Evolutionary conservation across 179 eudicot genomes (phyloP), one percentile per base, ranked within the genome.

Genomic region (Beta macrorhiza): DNA sequence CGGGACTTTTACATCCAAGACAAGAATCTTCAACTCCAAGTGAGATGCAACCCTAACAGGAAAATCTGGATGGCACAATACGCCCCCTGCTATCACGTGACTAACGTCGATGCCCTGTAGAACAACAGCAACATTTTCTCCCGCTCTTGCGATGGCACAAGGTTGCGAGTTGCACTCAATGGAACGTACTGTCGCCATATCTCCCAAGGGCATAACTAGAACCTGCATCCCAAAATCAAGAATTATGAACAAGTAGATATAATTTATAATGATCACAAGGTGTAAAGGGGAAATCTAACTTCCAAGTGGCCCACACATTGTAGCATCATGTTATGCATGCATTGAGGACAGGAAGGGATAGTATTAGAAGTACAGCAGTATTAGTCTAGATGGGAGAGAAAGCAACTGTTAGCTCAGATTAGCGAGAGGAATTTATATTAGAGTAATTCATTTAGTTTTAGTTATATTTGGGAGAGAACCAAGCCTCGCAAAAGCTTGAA

Each of bases 61-160:
- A 90, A 81, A 97, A 89, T 94, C 95, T 6, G 98, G 99, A 84
- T 97, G 99, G 80, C 99, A 97, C 72, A 97, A 81, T 74, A 94
- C 97, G 65, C 97, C 93, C 2, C 98, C 98, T 69, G 97, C 92
- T 78, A 85, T 86, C 75, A 94, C 90, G 51, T 82, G 87, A 73
- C 83, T 89, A 79, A 68, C 87, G 80, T 97, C 99, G 71, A 92
- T 85, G 65, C 97, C 98, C 82, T 91, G 97, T 71, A 97, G 84
- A 84, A 79, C 88, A 81, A 97, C 90, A 69, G 93, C 87, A 58
- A 97, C 95, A 80, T 89, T 97, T 83, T 97, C 97, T 73, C 99
- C 99, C 17, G 97, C 95, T 84, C 97, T 91, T 67, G 99, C 98
- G 74, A 91, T 64, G 32, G 85, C 56, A 83, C 93, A 91, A 71